A percentile compares a stretch with the other conserved stretches of the same genome.
Conservation (phyloP, 2,329 filamentous ascomycete genomes). For the Pseudopithomyces chartarum region DNA sequence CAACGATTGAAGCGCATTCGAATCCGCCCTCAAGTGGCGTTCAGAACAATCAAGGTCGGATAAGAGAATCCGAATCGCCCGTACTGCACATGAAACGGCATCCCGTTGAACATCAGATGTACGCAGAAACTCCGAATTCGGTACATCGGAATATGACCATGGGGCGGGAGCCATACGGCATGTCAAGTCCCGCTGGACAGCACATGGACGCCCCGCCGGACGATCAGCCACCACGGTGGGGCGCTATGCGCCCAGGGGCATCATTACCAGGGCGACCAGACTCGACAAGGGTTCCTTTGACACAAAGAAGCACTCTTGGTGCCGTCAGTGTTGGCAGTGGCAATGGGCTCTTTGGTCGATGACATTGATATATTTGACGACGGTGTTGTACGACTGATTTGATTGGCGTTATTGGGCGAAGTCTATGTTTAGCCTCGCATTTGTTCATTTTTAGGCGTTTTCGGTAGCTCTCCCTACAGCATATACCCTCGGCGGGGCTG, state of each 20-base stretch:
- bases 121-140: slow-evolving; percentile 32
- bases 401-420: not conserved
- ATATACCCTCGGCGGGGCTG: not conserved
- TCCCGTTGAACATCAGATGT: slow-evolving; percentile 31
- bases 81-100: slow-evolving; percentile 45
- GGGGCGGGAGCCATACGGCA: slow-evolving; percentile 33
- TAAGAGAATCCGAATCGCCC: slow-evolving; percentile 42
- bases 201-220: slow-evolving; percentile 28
- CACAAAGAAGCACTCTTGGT: slow-evolving; percentile 37
- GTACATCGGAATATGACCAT: slow-evolving; percentile 30
- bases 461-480: not conserved
- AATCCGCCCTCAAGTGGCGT: slow-evolving; percentile 42
- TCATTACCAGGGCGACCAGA: slow-evolving; percentile 31
- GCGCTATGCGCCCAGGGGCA: slow-evolving; percentile 20
- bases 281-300: slow-evolving; percentile 24
- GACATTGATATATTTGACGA: slow-evolving; percentile 10
- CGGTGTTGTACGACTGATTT: slow-evolving; percentile 6
- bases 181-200: slow-evolving; percentile 36
- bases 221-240: slow-evolving; percentile 36
- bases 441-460: not conserved
- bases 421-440: not conserved
- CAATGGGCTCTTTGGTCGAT: slow-evolving; percentile 37
- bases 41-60: slow-evolving; percentile 29
- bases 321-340: slow-evolving; percentile 38
- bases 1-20: slow-evolving; percentile 46